Percentiles rank a stretch among this genome's conserved stretches.
These are phyloP conservation scores for Pichia sp. DNA, from an alignment of 1,139 yeast genomes.

Conservation along the genomic window DNA sequence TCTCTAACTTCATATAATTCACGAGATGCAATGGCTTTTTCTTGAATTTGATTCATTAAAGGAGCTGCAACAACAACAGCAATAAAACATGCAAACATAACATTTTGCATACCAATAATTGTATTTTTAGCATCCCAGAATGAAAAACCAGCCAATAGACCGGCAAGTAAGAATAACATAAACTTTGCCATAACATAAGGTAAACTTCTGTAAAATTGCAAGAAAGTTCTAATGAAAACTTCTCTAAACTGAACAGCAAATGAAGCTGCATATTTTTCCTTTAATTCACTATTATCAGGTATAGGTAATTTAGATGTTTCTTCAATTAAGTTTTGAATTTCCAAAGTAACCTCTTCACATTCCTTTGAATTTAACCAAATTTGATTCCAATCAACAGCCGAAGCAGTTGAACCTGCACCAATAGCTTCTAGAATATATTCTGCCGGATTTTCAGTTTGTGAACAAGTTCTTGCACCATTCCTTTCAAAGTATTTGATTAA, in stretches of 20 bases:
- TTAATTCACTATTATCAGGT: constrained; percentile 31
- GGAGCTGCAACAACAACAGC: constrained; percentile 45
- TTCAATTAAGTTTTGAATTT: constrained; percentile 23
- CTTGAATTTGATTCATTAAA: constrained; percentile 50
- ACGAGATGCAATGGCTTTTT: constrained; percentile 46
- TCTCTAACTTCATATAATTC: constrained; percentile 59
- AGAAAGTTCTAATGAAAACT: constrained; percentile 37
- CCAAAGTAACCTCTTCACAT: constrained; percentile 15
- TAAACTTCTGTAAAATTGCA: constrained; percentile 44
- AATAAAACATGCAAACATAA: constrained; percentile 46
- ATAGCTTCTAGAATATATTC: constrained; percentile 50
- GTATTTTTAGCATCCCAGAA: constrained; percentile 30
- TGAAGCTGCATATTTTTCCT: constrained; percentile 32
- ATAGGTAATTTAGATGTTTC: constrained; percentile 20
- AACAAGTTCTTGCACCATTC: constrained; percentile 47
- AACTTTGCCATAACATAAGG: constrained; percentile 41
- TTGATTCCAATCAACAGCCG: constrained; percentile 39
- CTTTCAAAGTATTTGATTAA: constrained; percentile 45
- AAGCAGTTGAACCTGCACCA: constrained; percentile 52
- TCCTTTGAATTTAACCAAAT: constrained; percentile 31
- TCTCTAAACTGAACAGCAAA: constrained; percentile 34
- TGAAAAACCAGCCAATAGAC: constrained; percentile 42
- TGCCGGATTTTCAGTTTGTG: constrained; percentile 43
- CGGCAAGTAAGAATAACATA: constrained; percentile 28
- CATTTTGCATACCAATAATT: constrained; percentile 46